phyloP scores from a whole-genome alignment of 306 rosid genomes.

The Cucurbita maxima region DNA sequence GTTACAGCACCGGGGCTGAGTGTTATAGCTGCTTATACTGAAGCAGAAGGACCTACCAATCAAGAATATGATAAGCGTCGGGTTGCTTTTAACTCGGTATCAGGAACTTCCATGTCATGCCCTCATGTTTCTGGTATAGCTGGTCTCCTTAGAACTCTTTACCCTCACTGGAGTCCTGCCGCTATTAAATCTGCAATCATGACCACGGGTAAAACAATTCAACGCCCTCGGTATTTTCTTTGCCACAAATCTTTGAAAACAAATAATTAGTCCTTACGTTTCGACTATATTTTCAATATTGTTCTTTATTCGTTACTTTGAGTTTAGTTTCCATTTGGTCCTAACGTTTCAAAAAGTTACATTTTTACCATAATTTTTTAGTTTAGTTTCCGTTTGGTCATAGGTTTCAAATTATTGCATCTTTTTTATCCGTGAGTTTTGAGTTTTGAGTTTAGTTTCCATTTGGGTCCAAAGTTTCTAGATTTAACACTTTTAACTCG shows the following conservation, averaged over 20 bases:
- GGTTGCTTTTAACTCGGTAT: conserved; percentile 40
- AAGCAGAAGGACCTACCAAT: conserved; percentile 72
- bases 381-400: not conserved
- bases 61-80: conserved; percentile 47
- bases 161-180: conserved; percentile 86
- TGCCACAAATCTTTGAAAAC: not conserved
- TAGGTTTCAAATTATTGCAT: not conserved
- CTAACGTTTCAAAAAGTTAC: too few species aligned
- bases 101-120: conserved; percentile 98
- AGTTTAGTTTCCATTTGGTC: not conserved
- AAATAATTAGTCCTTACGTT: too few species aligned
- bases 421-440: not conserved
- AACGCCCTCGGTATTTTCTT: not conserved
- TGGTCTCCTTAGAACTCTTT: conserved; percentile 49
- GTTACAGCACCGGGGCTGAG: conserved; percentile 92
- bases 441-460: not conserved
- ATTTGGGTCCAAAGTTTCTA: not conserved
- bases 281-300: too few species aligned
- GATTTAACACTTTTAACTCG: too few species aligned
- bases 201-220: conserved; percentile 52
- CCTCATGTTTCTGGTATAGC: conserved; percentile 76
- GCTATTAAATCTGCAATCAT: conserved; percentile 92
- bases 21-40: conserved; percentile 66
- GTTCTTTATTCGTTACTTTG: too few species aligned
- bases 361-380: not conserved